Base-by-base conservation (phyloP, 2,329 filamentous ascomycete species). In the Pseudocercospora eumusae region DNA sequence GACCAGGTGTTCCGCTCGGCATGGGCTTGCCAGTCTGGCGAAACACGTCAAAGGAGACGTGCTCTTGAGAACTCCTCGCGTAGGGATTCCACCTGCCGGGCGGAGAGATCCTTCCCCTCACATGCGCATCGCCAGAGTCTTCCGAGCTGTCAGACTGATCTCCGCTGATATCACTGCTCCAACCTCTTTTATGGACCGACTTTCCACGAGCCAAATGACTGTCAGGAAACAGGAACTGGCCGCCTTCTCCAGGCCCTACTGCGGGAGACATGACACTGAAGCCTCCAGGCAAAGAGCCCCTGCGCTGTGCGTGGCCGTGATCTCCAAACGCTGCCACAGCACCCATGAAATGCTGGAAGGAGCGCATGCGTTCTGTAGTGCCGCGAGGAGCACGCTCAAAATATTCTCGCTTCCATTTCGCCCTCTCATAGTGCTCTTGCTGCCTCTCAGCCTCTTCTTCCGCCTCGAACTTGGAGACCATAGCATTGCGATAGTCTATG, bases 91-190 rank as follows among this genome's bases (percentile, higher is more conserved):
- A 67, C n/a, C 64, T 55, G 21, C 54, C 56, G 11, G 62, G 56
- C 10, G 64, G 60, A 13, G 59, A 56, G 20, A 61, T 49, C n/a
- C 58, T 57, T n/a, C 60, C 61, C 53, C 57, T 53, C 8, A 57
- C 56, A 56, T 62, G 59, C 9, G 56, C 44, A 15, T 65, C 67
- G 27, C 54, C 57, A 40, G 64, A 63, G 10, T 69, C 67, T 25
- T 71, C 71, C n/a, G 71, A 71, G 56, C 72, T 75, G 59, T 70
- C 71, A 5, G 71, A 73, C 53, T 75, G 73, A 62, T 75, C 73
- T 23, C 69, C 71, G 28, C 68, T 73, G 31, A 75, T 71, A 56
- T 75, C 73, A 59, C 69, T 75, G 53, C 72, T 75, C 64, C 66
- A 74, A n/a, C 67, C 70, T 59, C 71, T 64, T 23, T 64, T 61